Evolutionary conservation across 2,329 filamentous ascomycete species (phyloP).

Genomic region (Clarireedia hainanense): DNA sequence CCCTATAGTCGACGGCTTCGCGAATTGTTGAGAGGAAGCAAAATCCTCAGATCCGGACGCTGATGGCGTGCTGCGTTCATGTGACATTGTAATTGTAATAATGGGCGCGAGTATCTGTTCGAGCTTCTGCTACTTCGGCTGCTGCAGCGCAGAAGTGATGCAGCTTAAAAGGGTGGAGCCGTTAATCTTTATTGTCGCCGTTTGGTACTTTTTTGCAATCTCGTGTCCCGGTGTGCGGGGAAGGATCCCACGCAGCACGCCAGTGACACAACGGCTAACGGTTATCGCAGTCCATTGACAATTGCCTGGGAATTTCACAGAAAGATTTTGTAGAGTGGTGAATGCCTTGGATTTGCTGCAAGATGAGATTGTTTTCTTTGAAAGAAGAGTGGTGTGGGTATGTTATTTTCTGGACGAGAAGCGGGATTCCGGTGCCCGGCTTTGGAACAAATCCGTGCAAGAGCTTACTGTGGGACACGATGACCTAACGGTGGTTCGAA

Average conservation of each 20-base stretch:
- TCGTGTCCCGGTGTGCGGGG: conserved; percentile 48
- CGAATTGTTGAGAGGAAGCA: conserved; percentile 15
- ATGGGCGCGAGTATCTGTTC: conserved; percentile 30
- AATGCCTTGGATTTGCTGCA: background rate
- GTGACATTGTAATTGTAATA: conserved; percentile 34
- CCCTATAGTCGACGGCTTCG: conserved; percentile 10
- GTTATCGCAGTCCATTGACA: conserved; percentile 51
- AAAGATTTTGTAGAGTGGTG: background rate
- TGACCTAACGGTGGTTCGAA: no score
- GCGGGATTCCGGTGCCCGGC: background rate
- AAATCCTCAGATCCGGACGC: conserved; percentile 24
- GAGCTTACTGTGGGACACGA: background rate
- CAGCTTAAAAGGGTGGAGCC: background rate
- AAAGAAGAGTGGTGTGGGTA: background rate
- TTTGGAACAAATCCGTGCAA: background rate
- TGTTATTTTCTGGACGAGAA: background rate
- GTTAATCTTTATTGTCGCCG: conserved; percentile 19
- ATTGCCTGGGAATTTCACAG: conserved; percentile 1
- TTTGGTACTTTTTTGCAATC: conserved; percentile 21
- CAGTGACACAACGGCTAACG: conserved; percentile 45
- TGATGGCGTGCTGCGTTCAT: conserved; percentile 35
- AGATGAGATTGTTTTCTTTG: conserved; percentile 4
- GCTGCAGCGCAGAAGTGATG: background rate
- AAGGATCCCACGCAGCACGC: conserved; percentile 51
- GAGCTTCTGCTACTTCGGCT: conserved; percentile 24